A percentile compares a stretch with the other conserved stretches of the same genome.
Conservation (phyloP, 352 stramenopile species). For the Phytophthora chlamydospora region DNA sequence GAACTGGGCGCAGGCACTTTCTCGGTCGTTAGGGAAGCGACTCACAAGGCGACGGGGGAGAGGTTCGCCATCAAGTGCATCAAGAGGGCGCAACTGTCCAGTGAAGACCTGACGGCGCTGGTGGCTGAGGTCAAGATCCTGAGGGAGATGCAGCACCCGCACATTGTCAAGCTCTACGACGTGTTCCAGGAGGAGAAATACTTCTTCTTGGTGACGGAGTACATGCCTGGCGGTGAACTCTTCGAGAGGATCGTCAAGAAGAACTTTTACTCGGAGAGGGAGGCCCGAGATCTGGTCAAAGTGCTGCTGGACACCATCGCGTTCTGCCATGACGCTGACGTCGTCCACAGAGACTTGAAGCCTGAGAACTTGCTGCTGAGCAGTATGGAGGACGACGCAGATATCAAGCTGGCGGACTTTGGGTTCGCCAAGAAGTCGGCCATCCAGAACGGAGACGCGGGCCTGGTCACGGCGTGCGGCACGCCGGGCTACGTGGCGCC, state of each 20-base stretch:
- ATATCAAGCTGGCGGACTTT: slow-evolving; percentile 88
- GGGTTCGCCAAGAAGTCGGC: slow-evolving; percentile 82
- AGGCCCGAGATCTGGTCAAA: slow-evolving; percentile 80
- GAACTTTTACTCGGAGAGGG: slow-evolving; percentile 85
- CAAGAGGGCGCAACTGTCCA: slow-evolving; percentile 73
- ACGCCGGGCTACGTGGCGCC: slow-evolving; percentile 82
- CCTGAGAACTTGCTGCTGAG: slow-evolving; percentile 95
- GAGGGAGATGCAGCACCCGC: slow-evolving; percentile 84
- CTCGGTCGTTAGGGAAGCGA: slow-evolving; percentile 73
- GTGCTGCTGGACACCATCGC: slow-evolving; percentile 82
- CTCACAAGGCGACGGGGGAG: slow-evolving; percentile 48
- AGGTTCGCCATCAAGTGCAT: slow-evolving; percentile 88
- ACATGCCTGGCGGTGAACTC: slow-evolving; percentile 89
- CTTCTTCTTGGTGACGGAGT: slow-evolving; percentile 98
- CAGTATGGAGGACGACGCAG: slow-evolving; percentile 71
- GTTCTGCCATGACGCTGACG: slow-evolving; percentile 84
- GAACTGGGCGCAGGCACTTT: slow-evolving; percentile 75
- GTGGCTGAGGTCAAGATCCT: slow-evolving; percentile 82
- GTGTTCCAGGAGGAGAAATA: slow-evolving; percentile 92
- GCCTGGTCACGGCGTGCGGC: slow-evolving; percentile 68
- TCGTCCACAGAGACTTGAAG: slow-evolving; percentile 96
- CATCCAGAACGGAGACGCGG: slow-evolving; percentile 47
- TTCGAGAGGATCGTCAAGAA: slow-evolving; percentile 91
- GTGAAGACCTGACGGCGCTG: slow-evolving; percentile 77
- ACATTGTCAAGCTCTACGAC: slow-evolving; percentile 91